These are phyloP conservation scores for Malassezia cuniculi DNA, from an alignment of 1,284 basidiomycete species.

Conservation along the genomic window DNA sequence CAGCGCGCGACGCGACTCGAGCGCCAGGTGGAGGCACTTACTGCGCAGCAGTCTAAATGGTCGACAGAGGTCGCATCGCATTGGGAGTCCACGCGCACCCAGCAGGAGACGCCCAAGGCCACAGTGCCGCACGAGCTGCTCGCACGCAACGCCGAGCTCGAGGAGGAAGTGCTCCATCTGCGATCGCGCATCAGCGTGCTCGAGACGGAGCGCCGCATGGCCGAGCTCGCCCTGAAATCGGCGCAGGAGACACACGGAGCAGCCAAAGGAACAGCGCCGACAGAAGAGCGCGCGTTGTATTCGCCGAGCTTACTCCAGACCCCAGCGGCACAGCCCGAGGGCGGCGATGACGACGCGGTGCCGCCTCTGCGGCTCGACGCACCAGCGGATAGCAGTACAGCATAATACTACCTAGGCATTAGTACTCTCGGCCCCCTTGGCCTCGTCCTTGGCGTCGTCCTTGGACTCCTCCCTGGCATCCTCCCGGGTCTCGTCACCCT, in stretches of 20 bases:
- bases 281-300: not conserved
- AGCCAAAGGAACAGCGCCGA: not conserved
- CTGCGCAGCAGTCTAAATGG: too few species aligned
- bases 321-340: too few species aligned
- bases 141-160: not conserved
- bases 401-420: too few species aligned
- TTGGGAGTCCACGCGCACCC: not conserved
- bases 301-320: not conserved
- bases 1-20: not conserved
- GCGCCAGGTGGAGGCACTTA: too few species aligned
- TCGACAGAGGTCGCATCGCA: too few species aligned
- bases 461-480: too few species aligned
- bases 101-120: not conserved
- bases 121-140: not conserved
- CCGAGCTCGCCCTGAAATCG: conserved; percentile 1
- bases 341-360: not conserved
- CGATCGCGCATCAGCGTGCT: conserved; percentile 5
- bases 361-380: conserved; percentile 12
- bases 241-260: not conserved
- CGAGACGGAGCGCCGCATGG: conserved; percentile 4
- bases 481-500: too few species aligned
- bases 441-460: too few species aligned
- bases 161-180: not conserved
- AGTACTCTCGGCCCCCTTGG: too few species aligned
- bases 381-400: too few species aligned